Percentiles rank a stretch among this genome's conserved stretches.
These are phyloP conservation scores for Yarrowia sp. DNA, from an alignment of 805 yeast genomes.

Conservation along the genomic window DNA sequence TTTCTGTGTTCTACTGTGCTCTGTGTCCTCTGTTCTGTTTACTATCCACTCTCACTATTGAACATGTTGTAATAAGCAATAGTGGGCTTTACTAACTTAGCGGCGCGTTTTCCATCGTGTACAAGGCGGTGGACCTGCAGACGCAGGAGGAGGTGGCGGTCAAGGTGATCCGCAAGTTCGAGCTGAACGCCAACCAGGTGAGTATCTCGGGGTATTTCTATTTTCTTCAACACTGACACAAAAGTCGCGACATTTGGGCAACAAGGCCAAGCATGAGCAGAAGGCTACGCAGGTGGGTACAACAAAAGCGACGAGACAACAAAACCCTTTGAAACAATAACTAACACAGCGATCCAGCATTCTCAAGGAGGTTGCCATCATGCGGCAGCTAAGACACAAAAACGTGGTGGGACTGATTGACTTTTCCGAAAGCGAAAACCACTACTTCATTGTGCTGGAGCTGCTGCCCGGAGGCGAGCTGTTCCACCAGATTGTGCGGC, in stretches of 20 bases:
- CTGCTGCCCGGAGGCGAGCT: constrained; percentile 76
- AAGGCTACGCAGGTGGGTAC: constrained; percentile 15
- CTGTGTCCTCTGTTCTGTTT: too few relatives aligned
- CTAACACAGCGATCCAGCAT: constrained; percentile 47
- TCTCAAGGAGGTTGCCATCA: constrained; percentile 68
- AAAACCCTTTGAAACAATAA: background rate
- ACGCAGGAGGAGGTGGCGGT: constrained; percentile 60
- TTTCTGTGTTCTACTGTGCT: too few relatives aligned
- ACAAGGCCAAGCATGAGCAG: constrained; percentile 4
- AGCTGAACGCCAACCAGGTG: constrained; percentile 43
- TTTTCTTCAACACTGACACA: background rate
- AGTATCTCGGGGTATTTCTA: constrained; percentile 28
- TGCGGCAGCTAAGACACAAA: constrained; percentile 61
- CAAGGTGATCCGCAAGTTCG: constrained; percentile 66
- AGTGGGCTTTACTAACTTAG: constrained; percentile 13
- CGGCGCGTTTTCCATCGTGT: constrained; percentile 90
- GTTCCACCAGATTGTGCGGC: constrained; percentile 73
- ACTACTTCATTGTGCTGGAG: constrained; percentile 66
- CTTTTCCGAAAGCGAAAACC: constrained; percentile 50
- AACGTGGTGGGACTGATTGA: constrained; percentile 58
- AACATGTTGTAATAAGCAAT: constrained; percentile 5
- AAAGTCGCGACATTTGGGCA: constrained; percentile 12
- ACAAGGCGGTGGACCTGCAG: constrained; percentile 57
- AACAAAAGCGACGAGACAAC: background rate
- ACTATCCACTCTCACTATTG: background rate